Percentiles rank a stretch among this genome's conserved stretches.
These are phyloP conservation scores for Solanum hybrid DNA, from an alignment of 305 asterid genomes.

Conservation along the genomic window DNA sequence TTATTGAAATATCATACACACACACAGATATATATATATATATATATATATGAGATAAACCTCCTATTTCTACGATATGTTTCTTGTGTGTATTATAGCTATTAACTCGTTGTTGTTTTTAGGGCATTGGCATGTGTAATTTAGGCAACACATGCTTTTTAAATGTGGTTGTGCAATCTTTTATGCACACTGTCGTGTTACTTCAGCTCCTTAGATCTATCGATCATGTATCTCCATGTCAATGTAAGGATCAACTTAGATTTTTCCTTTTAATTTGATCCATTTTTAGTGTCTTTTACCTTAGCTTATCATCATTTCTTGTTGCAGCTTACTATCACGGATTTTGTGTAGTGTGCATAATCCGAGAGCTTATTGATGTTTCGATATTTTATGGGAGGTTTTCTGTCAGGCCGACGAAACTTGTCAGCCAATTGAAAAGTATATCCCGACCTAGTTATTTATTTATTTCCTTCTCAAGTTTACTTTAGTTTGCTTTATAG, in stretches of 20 bases:
- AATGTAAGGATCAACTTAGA: too few relatives aligned
- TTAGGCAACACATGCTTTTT: background rate
- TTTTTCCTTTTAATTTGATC: background rate
- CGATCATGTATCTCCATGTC: background rate
- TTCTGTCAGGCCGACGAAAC: too few relatives aligned
- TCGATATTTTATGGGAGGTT: background rate
- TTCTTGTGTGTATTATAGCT: too few relatives aligned
- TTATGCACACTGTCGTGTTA: background rate
- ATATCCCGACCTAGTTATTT: background rate
- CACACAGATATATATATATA: too few relatives aligned
- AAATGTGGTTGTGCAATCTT: background rate
- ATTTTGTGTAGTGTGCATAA: background rate
- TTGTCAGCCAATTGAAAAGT: background rate
- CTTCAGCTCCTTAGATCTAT: background rate
- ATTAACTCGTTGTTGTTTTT: background rate
- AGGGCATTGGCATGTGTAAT: background rate
- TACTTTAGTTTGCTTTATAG: too few relatives aligned
- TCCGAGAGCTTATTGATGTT: background rate
- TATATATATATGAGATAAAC: too few relatives aligned
- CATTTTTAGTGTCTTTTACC: background rate
- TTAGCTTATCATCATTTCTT: background rate
- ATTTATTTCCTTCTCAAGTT: background rate
- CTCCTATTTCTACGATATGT: too few relatives aligned
- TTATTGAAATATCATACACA: too few relatives aligned
- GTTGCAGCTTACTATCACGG: background rate